Evolutionary conservation across 495 filamentous ascomycete species (phyloP), one percentile per base, ranked within the genome.

Genomic region (Neurospora tetrasperma): DNA sequence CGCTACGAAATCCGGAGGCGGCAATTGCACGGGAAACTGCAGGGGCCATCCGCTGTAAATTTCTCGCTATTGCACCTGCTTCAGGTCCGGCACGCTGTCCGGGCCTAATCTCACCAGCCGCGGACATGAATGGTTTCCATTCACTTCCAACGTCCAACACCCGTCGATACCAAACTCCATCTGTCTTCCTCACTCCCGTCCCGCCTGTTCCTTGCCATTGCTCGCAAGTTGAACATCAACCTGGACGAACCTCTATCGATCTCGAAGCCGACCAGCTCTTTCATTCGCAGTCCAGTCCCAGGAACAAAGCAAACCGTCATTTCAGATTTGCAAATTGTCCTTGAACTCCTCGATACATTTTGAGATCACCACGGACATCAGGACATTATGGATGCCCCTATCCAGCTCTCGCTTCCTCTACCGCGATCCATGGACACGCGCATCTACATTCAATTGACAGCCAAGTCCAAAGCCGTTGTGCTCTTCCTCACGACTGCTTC

Each of bases 401-500:
- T 89, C 46, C 88, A 96, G 76, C 82, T 97, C 44, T 90, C 93
- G 2, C 88, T 97, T 71, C 89, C 91, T 0, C 86, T 98, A 35
- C 94, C 93, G 14, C 88, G 87, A 73, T 88, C 91, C 7, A 83
- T 91, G 8, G 90, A 93, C 78, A 94, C 93, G 2, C 92, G 86
- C 20, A 91, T 94, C 69, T 91, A 96, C 81, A 76, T 97, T 38
- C 92, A 92, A 74, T 83, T 97, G 70, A 92, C 89, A 8, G 84
- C 91, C 75, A 85, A 90, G 75, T 79, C 85, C 1, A 90, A 90
- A 72, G 91, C 89, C 35, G 81, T 91, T 14, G 83, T 92, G 43
- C 82, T 96, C 6, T 95, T 97, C 78, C 81, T 98, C 54, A 92
- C 93, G 0, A 94, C 91, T 0, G 87, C 90, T 8, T 84, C 88